Evolutionary conservation across 2,329 filamentous ascomycete species (phyloP).

Genomic region (Penicillium sp.): DNA sequence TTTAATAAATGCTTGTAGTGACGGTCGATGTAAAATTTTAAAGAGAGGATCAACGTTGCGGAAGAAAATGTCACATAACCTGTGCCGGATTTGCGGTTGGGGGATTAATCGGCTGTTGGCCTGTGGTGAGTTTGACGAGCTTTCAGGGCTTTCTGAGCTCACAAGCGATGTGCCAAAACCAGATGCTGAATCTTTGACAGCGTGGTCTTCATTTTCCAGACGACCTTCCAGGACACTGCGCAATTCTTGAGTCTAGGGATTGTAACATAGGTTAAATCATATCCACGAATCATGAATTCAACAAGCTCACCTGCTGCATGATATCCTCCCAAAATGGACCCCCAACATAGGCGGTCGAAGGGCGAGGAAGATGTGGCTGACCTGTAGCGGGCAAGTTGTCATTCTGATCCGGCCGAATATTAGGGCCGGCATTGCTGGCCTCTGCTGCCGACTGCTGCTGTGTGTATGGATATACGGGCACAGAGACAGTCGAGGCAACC

Average conservation of each 20-base stretch:
- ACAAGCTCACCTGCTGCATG: slow-evolving; percentile 24
- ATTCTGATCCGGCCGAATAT: slow-evolving; percentile 8
- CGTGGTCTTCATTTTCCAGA: slow-evolving; percentile 16
- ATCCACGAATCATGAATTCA: neutral
- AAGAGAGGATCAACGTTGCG: slow-evolving; percentile 32
- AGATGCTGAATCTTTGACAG: neutral
- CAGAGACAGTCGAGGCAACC: neutral
- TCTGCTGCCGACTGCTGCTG: neutral
- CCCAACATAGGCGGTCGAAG: slow-evolving; percentile 18
- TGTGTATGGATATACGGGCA: neutral
- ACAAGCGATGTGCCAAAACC: slow-evolving; percentile 14
- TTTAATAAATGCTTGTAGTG: slow-evolving; percentile 26
- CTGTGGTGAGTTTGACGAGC: slow-evolving; percentile 9
- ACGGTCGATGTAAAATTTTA: slow-evolving; percentile 33
- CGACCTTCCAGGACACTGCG: slow-evolving; percentile 22
- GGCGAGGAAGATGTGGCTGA: slow-evolving; percentile 14
- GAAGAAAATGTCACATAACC: slow-evolving; percentile 28
- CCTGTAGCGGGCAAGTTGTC: neutral
- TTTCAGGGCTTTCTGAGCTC: slow-evolving; percentile 19
- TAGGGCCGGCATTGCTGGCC: slow-evolving; percentile 3
- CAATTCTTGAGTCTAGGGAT: slow-evolving; percentile 19
- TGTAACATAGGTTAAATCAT: neutral
- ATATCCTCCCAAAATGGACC: slow-evolving; percentile 29
- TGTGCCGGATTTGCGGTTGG: slow-evolving; percentile 13
- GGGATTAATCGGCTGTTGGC: slow-evolving; percentile 8